phyloP scores from a whole-genome alignment of 2,329 filamentous ascomycete species.

The Sporothrix dimorphospora region DNA sequence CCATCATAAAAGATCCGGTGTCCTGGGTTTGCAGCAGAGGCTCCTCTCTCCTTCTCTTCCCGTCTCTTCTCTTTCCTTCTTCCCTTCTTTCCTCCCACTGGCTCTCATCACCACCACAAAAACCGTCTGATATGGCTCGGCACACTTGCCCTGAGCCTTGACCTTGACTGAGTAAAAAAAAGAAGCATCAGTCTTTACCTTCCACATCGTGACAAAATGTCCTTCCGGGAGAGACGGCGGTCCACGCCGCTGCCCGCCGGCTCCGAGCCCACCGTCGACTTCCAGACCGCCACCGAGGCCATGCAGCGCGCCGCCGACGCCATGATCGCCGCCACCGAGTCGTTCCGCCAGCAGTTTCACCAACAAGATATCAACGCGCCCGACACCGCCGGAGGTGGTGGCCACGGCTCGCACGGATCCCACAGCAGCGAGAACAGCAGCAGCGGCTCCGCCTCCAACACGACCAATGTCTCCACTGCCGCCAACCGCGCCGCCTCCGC shows the following conservation, averaged over 20 bases:
- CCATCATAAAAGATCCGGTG: slow-evolving; percentile 16
- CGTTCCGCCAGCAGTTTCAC: slow-evolving; percentile 37
- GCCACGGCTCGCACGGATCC: neutral
- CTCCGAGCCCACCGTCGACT: slow-evolving; percentile 32
- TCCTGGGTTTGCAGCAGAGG: neutral
- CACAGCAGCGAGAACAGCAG: slow-evolving; percentile 10
- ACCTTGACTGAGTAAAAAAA: neutral
- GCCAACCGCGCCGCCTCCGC: slow-evolving; percentile 13
- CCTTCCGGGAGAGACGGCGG: slow-evolving; percentile 26
- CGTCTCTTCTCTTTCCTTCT: neutral
- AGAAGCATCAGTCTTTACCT: neutral
- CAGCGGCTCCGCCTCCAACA: neutral
- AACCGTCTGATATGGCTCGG: slow-evolving; percentile 21
- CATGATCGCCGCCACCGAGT: slow-evolving; percentile 40
- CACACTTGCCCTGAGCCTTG: neutral
- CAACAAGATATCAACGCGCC: slow-evolving; percentile 25
- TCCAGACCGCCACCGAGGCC: slow-evolving; percentile 38
- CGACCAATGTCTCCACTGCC: neutral
- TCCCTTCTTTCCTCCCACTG: slow-evolving; percentile 17
- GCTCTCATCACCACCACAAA: neutral
- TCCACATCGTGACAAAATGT: slow-evolving; percentile 16
- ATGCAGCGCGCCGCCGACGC: slow-evolving; percentile 40
- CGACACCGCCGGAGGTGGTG: neutral
- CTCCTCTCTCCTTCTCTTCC: slow-evolving; percentile 25
- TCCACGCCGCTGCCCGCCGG: slow-evolving; percentile 29